phyloP scores from a whole-genome alignment of 257 asterid species.

The Lithospermum erythrorhizon region DNA sequence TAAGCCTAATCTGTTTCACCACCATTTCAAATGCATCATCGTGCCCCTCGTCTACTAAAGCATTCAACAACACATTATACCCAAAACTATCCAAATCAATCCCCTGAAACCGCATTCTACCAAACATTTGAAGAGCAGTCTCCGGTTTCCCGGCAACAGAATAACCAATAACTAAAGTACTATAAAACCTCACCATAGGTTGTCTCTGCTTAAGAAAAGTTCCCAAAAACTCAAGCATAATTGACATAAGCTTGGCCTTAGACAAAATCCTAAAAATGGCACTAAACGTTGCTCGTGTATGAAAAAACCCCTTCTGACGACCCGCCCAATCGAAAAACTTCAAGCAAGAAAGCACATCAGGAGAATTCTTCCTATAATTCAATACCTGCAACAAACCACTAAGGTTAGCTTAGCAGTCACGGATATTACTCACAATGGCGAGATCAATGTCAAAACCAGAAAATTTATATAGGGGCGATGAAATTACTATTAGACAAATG shows the following conservation, averaged over 20 bases:
- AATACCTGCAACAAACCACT: constrained; percentile 36
- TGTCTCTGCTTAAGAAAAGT: constrained; percentile 23
- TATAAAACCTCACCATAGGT: constrained; percentile 22
- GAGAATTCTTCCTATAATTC: constrained; percentile 25
- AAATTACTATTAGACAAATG: too few species aligned
- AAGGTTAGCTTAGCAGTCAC: too few species aligned
- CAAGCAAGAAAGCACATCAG: constrained; percentile 55
- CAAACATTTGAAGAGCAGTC: constrained; percentile 56
- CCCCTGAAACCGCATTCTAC: constrained; percentile 68
- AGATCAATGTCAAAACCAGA: too few species aligned
- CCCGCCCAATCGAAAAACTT: constrained; percentile 97
- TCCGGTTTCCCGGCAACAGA: constrained; percentile 64
- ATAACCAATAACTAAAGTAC: constrained; percentile 63
- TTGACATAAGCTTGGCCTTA: constrained; percentile 35
- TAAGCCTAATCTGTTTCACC: constrained; percentile 33
- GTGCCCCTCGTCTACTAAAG: constrained; percentile 52
- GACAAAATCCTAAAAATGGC: constrained; percentile 52
- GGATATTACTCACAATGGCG: too few species aligned
- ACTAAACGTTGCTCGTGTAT: constrained; percentile 51
- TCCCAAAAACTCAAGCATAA: constrained; percentile 47
- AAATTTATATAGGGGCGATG: too few species aligned
- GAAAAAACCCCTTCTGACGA: constrained; percentile 54
- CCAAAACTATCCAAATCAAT: constrained; percentile 50
- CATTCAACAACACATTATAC: constrained; percentile 62
- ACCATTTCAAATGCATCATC: constrained; percentile 42